These are phyloP conservation scores for Cyclotella distinguenda DNA, from an alignment of 108 stramenopile genomes.

Conservation along the genomic window DNA sequence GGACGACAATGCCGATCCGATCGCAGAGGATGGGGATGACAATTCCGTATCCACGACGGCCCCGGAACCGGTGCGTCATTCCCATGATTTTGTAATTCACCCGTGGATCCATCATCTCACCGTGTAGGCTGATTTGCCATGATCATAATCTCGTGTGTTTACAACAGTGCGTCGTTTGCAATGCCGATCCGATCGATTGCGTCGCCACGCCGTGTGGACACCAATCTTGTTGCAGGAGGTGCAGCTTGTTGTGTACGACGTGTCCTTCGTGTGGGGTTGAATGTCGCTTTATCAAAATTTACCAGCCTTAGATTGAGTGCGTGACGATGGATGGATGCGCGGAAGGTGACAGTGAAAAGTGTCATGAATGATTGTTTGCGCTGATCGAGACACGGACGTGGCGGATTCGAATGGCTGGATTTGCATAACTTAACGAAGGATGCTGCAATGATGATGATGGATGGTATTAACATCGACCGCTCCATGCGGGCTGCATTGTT, in stretches of 20 bases:
- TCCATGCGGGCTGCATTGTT: no score
- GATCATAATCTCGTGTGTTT: neutral
- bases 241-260: slow-evolving; percentile 43
- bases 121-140: slow-evolving; percentile 12
- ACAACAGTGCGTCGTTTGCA: slow-evolving; percentile 67
- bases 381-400: no score
- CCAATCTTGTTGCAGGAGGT: slow-evolving; percentile 69
- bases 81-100: neutral
- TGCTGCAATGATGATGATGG: no score
- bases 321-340: no score
- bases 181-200: slow-evolving; percentile 61
- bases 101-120: neutral
- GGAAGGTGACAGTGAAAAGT: no score
- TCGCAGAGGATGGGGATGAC: slow-evolving; percentile 12
- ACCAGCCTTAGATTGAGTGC: slow-evolving; percentile 32
- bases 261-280: slow-evolving; percentile 69
- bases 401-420: no score
- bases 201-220: slow-evolving; percentile 84
- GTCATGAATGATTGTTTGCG: neutral
- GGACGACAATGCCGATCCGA: slow-evolving; percentile 7
- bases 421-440: no score
- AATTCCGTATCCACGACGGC: slow-evolving; percentile 30
- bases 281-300: slow-evolving; percentile 71
- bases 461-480: no score
- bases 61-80: slow-evolving; percentile 18